Evolutionary conservation across 352 stramenopile genomes (phyloP).

Genomic region (Phytophthora brassicae): DNA sequence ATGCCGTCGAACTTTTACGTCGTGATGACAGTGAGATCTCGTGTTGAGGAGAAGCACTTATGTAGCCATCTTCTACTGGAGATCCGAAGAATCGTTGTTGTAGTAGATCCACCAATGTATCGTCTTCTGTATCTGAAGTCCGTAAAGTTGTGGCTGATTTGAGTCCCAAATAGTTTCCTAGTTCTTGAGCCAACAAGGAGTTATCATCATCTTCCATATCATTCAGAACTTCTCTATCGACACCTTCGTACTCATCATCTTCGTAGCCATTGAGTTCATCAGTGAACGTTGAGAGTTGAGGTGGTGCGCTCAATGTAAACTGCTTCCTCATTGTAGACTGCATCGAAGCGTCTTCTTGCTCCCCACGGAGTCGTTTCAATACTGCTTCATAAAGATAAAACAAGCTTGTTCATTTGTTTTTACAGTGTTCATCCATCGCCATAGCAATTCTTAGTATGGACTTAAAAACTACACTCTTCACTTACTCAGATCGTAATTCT

Average conservation of each 20-base stretch:
- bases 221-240: conserved; percentile 17
- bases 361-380: conserved; percentile 18
- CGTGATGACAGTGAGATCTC: background rate
- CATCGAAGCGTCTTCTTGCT: background rate
- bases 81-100: conserved; percentile 12
- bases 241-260: conserved; percentile 21
- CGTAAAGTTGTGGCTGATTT: background rate
- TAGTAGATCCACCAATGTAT: conserved; percentile 22
- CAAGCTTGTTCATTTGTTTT: too few relatives aligned
- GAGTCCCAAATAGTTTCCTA: conserved; percentile 15
- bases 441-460: too few relatives aligned
- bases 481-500: conserved; percentile 8
- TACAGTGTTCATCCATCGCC: too few relatives aligned
- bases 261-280: conserved; percentile 26
- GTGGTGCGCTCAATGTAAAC: conserved; percentile 19
- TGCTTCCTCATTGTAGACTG: conserved; percentile 21
- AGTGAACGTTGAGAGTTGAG: conserved; percentile 10
- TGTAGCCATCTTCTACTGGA: background rate
- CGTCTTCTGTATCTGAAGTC: conserved; percentile 9
- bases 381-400: conserved; percentile 5
- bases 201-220: conserved; percentile 7
- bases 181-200: conserved; percentile 12
- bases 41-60: background rate
- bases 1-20: conserved; percentile 7
- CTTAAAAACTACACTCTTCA: conserved; percentile 17